These are phyloP conservation scores for Citropsis articulata DNA, from an alignment of 345 rosid genomes.

Conservation along the genomic window DNA sequence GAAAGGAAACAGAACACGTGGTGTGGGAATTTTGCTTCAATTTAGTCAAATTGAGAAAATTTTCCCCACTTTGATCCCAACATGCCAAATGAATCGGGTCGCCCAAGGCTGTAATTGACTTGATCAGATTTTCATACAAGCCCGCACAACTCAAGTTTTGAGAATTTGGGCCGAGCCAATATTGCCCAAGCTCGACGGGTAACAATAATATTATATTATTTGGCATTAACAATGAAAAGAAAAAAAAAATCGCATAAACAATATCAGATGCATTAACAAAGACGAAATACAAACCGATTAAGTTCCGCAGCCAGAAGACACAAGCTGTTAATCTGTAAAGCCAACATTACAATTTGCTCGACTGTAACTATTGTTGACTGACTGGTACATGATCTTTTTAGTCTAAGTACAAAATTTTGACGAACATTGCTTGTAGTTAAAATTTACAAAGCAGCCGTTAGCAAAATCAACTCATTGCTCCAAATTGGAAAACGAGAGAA, in stretches of 20 bases:
- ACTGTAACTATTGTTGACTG: background rate
- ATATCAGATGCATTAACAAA: background rate
- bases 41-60: background rate
- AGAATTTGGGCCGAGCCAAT: no score
- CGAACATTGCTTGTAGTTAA: background rate
- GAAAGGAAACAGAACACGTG: conserved; percentile 5
- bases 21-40: background rate
- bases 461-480: background rate
- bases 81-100: no score
- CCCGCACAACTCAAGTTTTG: no score
- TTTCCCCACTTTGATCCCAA: background rate
- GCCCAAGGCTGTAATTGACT: no score
- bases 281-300: background rate
- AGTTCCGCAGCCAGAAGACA: background rate
- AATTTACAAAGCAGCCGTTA: background rate
- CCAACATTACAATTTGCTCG: background rate
- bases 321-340: background rate
- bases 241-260: background rate
- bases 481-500: background rate
- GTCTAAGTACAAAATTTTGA: background rate
- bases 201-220: no score
- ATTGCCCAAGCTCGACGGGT: no score
- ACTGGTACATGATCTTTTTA: background rate
- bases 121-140: no score
- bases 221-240: no score